Conservation (phyloP, 2,329 filamentous ascomycete genomes). For the Gremmenia infestans region DNA sequence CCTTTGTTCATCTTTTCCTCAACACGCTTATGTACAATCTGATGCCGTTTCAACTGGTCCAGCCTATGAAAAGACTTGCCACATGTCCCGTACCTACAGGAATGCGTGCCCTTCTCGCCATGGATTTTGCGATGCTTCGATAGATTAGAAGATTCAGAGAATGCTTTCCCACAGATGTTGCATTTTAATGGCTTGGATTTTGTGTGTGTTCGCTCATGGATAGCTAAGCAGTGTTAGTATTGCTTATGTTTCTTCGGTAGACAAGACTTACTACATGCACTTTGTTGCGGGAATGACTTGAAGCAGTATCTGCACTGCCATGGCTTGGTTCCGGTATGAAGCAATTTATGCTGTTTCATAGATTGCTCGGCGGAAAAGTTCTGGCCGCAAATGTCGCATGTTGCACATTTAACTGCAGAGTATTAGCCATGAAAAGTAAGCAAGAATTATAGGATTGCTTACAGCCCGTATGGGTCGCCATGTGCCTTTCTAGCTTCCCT, state of each 20-base stretch:
- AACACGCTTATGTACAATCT: conserved; percentile 29
- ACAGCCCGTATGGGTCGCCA: conserved; percentile 62
- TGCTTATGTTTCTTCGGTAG: conserved; percentile 21
- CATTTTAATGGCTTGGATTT: conserved; percentile 59
- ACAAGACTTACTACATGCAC: conserved; percentile 50
- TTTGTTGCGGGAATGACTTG: conserved; percentile 62
- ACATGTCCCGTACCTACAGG: conserved; percentile 45
- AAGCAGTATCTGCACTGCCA: conserved; percentile 51
- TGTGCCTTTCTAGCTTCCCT: conserved; percentile 60
- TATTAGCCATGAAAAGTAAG: conserved; percentile 28
- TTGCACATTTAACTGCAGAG: conserved; percentile 52
- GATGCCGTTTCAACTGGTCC: conserved; percentile 56
- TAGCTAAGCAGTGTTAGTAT: conserved; percentile 40
- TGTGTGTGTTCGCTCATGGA: conserved; percentile 62
- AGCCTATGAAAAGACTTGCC: conserved; percentile 53
- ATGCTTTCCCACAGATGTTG: conserved; percentile 52
- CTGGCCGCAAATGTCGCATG: conserved; percentile 50
- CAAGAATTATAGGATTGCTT: conserved; percentile 29
- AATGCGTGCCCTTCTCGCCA: conserved; percentile 45
- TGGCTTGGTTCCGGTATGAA: conserved; percentile 61
- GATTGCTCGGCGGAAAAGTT: conserved; percentile 63
- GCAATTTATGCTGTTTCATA: conserved; percentile 61
- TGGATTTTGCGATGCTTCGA: conserved; percentile 62
- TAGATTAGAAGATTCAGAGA: conserved; percentile 62
- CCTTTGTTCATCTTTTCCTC: conserved; percentile 10